Conservation (phyloP, 306 rosid species). For the Cucumis hystrix region DNA sequence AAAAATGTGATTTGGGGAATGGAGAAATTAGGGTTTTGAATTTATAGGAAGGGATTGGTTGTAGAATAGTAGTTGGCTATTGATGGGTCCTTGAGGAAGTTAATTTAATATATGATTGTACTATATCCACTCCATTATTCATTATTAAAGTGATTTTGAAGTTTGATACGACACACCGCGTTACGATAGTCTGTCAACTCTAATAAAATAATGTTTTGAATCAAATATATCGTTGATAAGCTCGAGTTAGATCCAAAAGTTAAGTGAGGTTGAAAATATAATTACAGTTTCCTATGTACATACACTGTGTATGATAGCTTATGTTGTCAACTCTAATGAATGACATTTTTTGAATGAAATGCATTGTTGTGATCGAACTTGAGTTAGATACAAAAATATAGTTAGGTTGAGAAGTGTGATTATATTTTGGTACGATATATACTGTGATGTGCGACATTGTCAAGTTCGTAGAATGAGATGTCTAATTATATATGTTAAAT, state of each 20-base stretch:
- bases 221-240: not conserved
- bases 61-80: not conserved
- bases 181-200: not conserved
- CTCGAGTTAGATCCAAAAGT: not conserved
- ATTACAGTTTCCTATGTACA: no score
- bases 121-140: not conserved
- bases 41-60: not conserved
- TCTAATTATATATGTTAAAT: no score
- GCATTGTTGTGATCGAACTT: no score
- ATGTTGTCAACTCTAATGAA: no score
- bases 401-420: not conserved
- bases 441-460: not conserved
- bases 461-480: no score
- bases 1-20: no score
- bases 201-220: not conserved
- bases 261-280: no score
- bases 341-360: no score
- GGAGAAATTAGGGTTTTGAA: not conserved
- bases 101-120: not conserved
- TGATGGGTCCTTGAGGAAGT: not conserved
- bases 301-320: no score
- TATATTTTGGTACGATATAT: not conserved
- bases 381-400: no score
- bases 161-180: not conserved
- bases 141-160: not conserved